Conservation (phyloP, 257 asterid species). For the Nicotiana undulata region DNA sequence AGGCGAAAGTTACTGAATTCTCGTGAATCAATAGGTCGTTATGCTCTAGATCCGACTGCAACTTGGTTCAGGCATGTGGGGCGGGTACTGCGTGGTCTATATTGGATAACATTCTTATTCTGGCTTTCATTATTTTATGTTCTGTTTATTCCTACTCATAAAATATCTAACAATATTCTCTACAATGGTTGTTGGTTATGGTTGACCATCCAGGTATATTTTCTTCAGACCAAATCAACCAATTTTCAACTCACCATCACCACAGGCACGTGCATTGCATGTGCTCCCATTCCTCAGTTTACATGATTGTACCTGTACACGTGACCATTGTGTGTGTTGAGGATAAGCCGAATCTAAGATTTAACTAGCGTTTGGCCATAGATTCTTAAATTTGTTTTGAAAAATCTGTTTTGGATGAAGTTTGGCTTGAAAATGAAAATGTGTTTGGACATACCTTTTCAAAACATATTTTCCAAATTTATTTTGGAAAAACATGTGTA, state of each 20-base stretch:
- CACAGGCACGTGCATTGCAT: conserved; percentile 24
- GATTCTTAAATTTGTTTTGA: too few relatives aligned
- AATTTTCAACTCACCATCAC: conserved; percentile 5
- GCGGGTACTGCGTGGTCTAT: neutral
- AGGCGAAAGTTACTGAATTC: too few relatives aligned
- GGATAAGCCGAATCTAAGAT: neutral
- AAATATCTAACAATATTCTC: neutral
- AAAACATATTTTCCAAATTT: too few relatives aligned
- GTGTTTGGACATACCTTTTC: too few relatives aligned
- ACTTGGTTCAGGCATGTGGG: neutral
- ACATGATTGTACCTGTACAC: neutral
- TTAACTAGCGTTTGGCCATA: too few relatives aligned
- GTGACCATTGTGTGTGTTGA: neutral
- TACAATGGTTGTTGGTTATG: neutral
- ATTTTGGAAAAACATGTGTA: too few relatives aligned
- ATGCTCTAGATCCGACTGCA: neutral
- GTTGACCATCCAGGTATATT: neutral
- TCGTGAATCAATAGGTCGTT: too few relatives aligned
- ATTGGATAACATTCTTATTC: neutral
- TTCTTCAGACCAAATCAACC: conserved; percentile 10
- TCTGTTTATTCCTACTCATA: neutral
- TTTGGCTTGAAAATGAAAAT: too few relatives aligned
- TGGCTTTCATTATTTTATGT: neutral
- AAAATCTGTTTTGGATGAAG: too few relatives aligned
- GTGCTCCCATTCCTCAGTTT: conserved; percentile 19